Conservation (phyloP, 495 filamentous ascomycete genomes). For the Cercophora scortea region DNA sequence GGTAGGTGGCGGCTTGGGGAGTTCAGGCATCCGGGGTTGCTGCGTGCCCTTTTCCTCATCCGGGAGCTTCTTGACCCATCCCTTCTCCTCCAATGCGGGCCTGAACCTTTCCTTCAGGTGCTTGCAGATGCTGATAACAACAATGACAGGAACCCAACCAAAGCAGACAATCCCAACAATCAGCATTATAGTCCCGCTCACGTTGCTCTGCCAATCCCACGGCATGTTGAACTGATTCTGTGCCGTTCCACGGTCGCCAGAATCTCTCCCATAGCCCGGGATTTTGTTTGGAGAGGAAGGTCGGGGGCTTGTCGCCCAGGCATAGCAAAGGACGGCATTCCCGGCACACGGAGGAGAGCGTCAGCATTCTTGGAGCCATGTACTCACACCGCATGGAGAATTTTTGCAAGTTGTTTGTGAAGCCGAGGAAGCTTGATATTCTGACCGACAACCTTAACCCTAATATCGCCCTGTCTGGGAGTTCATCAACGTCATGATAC, state of each 20-base stretch:
- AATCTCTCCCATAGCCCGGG: no score
- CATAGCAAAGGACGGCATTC: no score
- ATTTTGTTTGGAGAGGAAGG: no score
- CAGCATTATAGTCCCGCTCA: conserved; percentile 3
- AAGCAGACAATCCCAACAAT: conserved; percentile 12
- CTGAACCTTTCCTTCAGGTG: background rate
- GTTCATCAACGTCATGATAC: no score
- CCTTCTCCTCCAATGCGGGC: background rate
- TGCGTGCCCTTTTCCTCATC: conserved; percentile 1
- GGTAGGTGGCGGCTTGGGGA: conserved; percentile 4
- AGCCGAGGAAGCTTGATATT: no score
- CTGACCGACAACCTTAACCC: no score
- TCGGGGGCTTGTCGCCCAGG: no score
- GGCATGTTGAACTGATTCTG: conserved; percentile 9
- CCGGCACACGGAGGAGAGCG: no score
- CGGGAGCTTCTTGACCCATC: background rate
- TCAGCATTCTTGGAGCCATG: no score
- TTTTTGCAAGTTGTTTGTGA: no score
- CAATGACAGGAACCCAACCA: conserved; percentile 11
- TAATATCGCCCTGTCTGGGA: no score
- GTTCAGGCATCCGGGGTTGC: conserved; percentile 6
- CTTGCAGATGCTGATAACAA: conserved; percentile 6
- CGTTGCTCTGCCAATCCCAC: conserved; percentile 3
- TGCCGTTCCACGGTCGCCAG: background rate
- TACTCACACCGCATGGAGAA: no score